phyloP scores from a whole-genome alignment of 441 rosid genomes.

The Pelargonium citronellum region DNA sequence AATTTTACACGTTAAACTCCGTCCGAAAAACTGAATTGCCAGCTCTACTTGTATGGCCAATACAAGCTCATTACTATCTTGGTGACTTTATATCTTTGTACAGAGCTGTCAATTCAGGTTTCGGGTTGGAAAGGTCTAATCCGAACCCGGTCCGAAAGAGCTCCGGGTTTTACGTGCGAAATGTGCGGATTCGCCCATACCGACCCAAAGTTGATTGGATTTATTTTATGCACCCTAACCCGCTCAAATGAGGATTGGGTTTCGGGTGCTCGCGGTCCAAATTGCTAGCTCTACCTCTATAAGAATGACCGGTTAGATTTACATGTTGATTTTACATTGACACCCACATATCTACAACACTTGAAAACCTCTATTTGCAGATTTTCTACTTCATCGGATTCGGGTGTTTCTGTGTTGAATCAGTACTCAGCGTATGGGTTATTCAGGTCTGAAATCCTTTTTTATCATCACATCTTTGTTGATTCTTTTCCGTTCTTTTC shows the following conservation, averaged over 20 bases:
- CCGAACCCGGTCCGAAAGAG: too few species aligned
- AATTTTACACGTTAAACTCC: too few species aligned
- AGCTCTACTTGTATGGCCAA: neutral
- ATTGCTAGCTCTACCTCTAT: neutral
- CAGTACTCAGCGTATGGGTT: conserved; percentile 91
- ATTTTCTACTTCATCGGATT: conserved; percentile 82
- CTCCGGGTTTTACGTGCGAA: too few species aligned
- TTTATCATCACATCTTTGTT: neutral
- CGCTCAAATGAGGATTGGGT: too few species aligned
- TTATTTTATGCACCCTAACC: too few species aligned
- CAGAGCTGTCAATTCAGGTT: too few species aligned
- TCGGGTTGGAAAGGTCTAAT: too few species aligned
- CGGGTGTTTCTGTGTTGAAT: conserved; percentile 67
- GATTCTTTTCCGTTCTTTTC: neutral
- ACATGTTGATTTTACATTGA: neutral
- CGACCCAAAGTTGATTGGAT: too few species aligned
- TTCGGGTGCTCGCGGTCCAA: too few species aligned
- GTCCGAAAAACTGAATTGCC: too few species aligned
- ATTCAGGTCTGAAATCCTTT: conserved; percentile 57
- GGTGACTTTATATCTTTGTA: neutral
- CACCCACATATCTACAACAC: neutral
- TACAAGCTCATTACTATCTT: neutral
- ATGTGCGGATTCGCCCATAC: too few species aligned
- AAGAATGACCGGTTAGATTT: neutral
- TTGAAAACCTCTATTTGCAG: conserved; percentile 36